A percentile compares a stretch with the other conserved stretches of the same genome.
Evolutionary conservation across 2,329 filamentous ascomycete genomes (phyloP).

Genomic region (Fusarium sublunatum): DNA sequence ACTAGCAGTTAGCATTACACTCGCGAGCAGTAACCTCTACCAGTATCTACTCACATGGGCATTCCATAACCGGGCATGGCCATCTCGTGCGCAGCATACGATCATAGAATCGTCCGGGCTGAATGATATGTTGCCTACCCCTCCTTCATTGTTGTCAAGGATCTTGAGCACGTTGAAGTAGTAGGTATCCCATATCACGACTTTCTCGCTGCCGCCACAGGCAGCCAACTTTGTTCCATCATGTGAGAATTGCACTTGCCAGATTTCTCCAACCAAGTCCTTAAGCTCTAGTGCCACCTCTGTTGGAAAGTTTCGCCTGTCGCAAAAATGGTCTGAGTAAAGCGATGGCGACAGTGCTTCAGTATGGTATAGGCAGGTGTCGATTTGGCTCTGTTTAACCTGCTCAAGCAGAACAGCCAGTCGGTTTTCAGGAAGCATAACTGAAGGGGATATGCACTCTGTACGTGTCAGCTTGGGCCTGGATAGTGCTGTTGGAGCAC

Average conservation of each 20-base stretch:
- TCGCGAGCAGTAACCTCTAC: not conserved
- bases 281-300: constrained; percentile 76
- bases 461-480: constrained; percentile 10
- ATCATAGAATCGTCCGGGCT: constrained; percentile 90
- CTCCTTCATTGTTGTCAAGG: constrained; percentile 73
- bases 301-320: constrained; percentile 81
- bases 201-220: constrained; percentile 78
- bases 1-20: constrained; percentile 33
- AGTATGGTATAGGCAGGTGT: constrained; percentile 89
- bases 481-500: constrained; percentile 43
- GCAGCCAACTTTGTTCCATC: constrained; percentile 86
- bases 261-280: constrained; percentile 84
- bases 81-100: constrained; percentile 83
- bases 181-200: constrained; percentile 84
- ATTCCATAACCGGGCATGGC: constrained; percentile 80
- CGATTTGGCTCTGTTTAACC: constrained; percentile 85
- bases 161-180: constrained; percentile 73
- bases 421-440: constrained; percentile 95
- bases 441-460: constrained; percentile 93
- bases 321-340: constrained; percentile 89
- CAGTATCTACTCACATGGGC: constrained; percentile 63
- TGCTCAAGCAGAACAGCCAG: constrained; percentile 83
- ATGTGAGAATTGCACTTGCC: constrained; percentile 91
- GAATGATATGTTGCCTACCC: constrained; percentile 86
- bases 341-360: constrained; percentile 81